These are phyloP conservation scores for Talaromyces sp. DNA, from an alignment of 2,329 filamentous ascomycete species.

Conservation along the genomic window DNA sequence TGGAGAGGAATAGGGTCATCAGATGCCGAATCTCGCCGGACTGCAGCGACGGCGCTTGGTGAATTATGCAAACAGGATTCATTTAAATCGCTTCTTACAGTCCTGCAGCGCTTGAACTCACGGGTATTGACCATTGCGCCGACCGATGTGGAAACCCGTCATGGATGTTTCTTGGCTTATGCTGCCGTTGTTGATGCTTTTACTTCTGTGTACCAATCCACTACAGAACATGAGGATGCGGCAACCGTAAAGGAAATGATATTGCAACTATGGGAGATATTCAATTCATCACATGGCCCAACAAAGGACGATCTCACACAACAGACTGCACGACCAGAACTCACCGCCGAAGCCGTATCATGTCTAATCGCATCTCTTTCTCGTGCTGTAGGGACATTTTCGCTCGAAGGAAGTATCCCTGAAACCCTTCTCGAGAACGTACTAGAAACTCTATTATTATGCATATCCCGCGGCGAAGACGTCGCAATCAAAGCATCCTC, in stretches of 20 bases:
- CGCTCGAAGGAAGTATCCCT: slow-evolving; percentile 8
- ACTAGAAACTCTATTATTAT: slow-evolving; percentile 36
- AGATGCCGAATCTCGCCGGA: slow-evolving; percentile 69
- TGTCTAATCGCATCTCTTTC: slow-evolving; percentile 39
- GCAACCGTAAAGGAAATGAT: slow-evolving; percentile 28
- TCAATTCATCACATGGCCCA: slow-evolving; percentile 31
- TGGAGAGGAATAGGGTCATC: slow-evolving; percentile 87
- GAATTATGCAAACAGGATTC: slow-evolving; percentile 33
- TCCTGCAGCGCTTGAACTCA: slow-evolving; percentile 32
- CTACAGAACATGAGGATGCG: slow-evolving; percentile 23
- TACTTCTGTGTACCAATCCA: slow-evolving; percentile 17
- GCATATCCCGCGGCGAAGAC: slow-evolving; percentile 40
- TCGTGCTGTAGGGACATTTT: slow-evolving; percentile 22
- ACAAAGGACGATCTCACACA: slow-evolving; percentile 39
- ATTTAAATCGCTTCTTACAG: slow-evolving; percentile 29
- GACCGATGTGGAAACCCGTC: slow-evolving; percentile 41
- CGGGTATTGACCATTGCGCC: slow-evolving; percentile 37
- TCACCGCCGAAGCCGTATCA: slow-evolving; percentile 42
- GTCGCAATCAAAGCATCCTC: slow-evolving; percentile 41
- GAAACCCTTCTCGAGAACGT: slow-evolving; percentile 27
- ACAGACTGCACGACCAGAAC: slow-evolving; percentile 38
- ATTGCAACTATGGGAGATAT: slow-evolving; percentile 38
- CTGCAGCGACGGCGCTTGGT: slow-evolving; percentile 68
- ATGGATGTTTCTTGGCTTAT: slow-evolving; percentile 43
- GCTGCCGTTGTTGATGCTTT: slow-evolving; percentile 30